Evolutionary conservation across 202 grass and related monocot species (phyloP).

Genomic region (Zizania palustris): DNA sequence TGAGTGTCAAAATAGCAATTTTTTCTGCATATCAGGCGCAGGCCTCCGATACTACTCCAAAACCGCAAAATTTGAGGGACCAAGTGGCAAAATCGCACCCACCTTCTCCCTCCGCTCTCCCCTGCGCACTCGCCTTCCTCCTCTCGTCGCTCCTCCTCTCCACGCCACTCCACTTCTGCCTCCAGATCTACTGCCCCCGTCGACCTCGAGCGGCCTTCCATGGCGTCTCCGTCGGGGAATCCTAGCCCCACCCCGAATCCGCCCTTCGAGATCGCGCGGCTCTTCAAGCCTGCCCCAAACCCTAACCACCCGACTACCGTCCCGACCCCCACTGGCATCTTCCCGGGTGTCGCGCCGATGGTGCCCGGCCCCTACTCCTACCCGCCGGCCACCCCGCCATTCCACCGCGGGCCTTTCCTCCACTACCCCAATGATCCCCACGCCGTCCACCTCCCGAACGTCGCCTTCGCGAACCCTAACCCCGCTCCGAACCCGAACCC

Average conservation of each 20-base stretch:
- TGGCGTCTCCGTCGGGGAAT: slow-evolving; percentile 73
- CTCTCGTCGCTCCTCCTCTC: neutral
- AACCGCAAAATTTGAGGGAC: neutral
- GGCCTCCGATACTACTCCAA: neutral
- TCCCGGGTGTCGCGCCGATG: slow-evolving; percentile 30
- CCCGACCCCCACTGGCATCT: slow-evolving; percentile 38
- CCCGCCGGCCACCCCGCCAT: slow-evolving; percentile 59
- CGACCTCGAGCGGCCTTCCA: slow-evolving; percentile 17
- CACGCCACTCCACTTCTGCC: neutral
- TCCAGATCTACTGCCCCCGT: neutral
- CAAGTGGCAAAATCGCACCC: neutral
- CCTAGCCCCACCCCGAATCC: slow-evolving; percentile 39
- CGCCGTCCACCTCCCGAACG: slow-evolving; percentile 37
- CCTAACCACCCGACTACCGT: slow-evolving; percentile 48
- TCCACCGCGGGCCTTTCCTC: slow-evolving; percentile 59
- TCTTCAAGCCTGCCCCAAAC: slow-evolving; percentile 62
- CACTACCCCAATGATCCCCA: slow-evolving; percentile 52
- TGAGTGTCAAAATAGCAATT: too few species aligned
- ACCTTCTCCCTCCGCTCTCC: neutral
- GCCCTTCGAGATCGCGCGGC: slow-evolving; percentile 49
- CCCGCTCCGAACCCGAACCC: slow-evolving; percentile 33
- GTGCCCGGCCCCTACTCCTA: slow-evolving; percentile 64
- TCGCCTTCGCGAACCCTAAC: slow-evolving; percentile 29
- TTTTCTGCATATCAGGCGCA: too few species aligned
- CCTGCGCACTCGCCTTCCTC: neutral